Conservation (phyloP, 768 basidiomycete genomes). For the Sutorius australiensis region DNA sequence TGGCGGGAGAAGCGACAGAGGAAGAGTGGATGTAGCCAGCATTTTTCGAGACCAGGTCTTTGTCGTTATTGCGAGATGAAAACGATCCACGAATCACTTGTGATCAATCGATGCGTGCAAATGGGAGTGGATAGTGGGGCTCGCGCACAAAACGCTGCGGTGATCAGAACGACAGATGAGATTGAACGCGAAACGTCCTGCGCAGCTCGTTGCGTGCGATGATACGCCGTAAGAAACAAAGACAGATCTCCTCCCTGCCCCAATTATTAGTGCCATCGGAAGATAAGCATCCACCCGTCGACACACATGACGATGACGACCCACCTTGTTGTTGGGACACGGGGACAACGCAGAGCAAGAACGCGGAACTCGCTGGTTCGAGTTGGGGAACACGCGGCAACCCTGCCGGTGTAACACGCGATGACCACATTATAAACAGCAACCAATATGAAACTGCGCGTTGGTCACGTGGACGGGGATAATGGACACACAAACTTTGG, state of each 20-base stretch:
- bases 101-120: slow-evolving; percentile 9
- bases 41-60: slow-evolving; percentile 10
- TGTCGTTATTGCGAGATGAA: slow-evolving; percentile 10
- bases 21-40: slow-evolving; percentile 14
- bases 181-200: slow-evolving; percentile 28
- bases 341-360: slow-evolving; percentile 21
- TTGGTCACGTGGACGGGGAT: slow-evolving; percentile 20
- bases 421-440: slow-evolving; percentile 4
- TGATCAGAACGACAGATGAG: slow-evolving; percentile 19
- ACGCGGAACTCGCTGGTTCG: slow-evolving; percentile 24
- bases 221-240: slow-evolving; percentile 2
- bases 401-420: slow-evolving; percentile 11
- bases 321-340: slow-evolving; percentile 25
- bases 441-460: neutral
- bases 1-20: slow-evolving; percentile 1
- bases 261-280: neutral
- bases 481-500: neutral
- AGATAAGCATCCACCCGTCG: slow-evolving; percentile 3
- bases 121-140: slow-evolving; percentile 5
- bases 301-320: slow-evolving; percentile 3
- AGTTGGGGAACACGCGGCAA: slow-evolving; percentile 28
- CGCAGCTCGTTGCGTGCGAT: slow-evolving; percentile 23
- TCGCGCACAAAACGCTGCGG: slow-evolving; percentile 17
- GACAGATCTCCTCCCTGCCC: slow-evolving; percentile 2
- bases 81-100: slow-evolving; percentile 3